These are phyloP conservation scores for Hypholoma sublateritium DNA, from an alignment of 768 basidiomycete genomes.

Conservation along the genomic window DNA sequence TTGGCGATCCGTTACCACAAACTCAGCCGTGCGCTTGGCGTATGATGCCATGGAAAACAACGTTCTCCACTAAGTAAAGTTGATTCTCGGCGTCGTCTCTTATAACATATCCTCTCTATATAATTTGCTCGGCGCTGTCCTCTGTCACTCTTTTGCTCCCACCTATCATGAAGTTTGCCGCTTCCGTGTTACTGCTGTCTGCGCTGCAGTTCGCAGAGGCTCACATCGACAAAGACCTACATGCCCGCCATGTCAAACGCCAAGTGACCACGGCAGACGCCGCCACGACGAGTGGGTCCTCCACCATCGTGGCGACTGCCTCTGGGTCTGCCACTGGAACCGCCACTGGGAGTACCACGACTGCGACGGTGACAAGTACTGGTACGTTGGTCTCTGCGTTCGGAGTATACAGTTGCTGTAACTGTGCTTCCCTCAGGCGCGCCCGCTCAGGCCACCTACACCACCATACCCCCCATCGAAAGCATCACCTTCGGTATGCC, in stretches of 20 bases:
- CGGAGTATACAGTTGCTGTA: not conserved
- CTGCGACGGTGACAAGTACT: not conserved
- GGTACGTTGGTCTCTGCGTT: not conserved
- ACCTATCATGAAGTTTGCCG: slow-evolving; percentile 1
- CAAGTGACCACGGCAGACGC: not conserved
- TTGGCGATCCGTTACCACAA: too few relatives aligned
- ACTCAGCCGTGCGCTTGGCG: slow-evolving; percentile 3
- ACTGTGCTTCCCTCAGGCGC: slow-evolving; percentile 15
- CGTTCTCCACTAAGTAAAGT: not conserved
- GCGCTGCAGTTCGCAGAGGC: slow-evolving; percentile 4
- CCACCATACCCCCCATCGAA: slow-evolving; percentile 56
- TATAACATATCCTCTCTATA: not conserved
- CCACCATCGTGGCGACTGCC: not conserved
- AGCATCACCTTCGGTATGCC: slow-evolving; percentile 67
- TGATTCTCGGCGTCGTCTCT: not conserved
- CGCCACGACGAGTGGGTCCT: not conserved
- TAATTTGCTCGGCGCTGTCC: not conserved
- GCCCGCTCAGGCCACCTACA: slow-evolving; percentile 48
- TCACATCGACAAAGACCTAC: not conserved
- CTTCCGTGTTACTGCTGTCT: not conserved
- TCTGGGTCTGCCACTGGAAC: not conserved
- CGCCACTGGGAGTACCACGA: not conserved
- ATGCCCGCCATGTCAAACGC: slow-evolving; percentile 10
- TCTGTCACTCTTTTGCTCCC: not conserved
- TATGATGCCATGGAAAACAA: slow-evolving; percentile 4